Evolutionary conservation across 768 basidiomycete species (phyloP).

Genomic region (Tubosaeta sp.): DNA sequence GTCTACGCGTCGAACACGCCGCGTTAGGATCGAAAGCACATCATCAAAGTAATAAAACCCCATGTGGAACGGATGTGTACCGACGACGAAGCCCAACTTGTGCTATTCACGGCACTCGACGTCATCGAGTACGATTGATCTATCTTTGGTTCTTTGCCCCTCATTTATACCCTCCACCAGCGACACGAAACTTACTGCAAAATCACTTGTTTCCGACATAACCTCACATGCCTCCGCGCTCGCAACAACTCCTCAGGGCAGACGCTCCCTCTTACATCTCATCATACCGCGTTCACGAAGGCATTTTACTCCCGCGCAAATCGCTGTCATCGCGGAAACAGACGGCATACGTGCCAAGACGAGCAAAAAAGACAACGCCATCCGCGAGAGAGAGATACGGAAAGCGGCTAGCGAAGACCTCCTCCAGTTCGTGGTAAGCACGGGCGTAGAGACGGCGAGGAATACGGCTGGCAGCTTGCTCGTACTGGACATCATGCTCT

Average conservation of each 20-base stretch:
- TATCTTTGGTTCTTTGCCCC: not conserved
- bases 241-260: conserved; percentile 63
- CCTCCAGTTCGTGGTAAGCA: conserved; percentile 62
- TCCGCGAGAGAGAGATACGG: conserved; percentile 67
- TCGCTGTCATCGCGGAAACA: conserved; percentile 66
- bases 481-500: conserved; percentile 78
- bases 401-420: conserved; percentile 70
- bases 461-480: conserved; percentile 81
- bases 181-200: conserved; percentile 86
- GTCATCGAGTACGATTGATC: conserved; percentile 67
- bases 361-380: conserved; percentile 73
- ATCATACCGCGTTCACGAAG: conserved; percentile 77
- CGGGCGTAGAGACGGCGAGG: conserved; percentile 56
- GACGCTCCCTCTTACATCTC: conserved; percentile 78
- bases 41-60: conserved; percentile 84
- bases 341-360: conserved; percentile 65
- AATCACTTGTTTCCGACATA: conserved; percentile 73
- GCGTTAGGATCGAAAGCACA: conserved; percentile 80
- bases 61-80: conserved; percentile 85
- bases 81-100: conserved; percentile 87
- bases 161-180: conserved; percentile 35
- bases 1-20: not conserved
- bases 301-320: conserved; percentile 84
- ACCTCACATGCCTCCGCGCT: conserved; percentile 54
- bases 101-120: conserved; percentile 87